Base-by-base conservation (phyloP, 176 grass and related monocot species). In the Musa acuminata region DNA sequence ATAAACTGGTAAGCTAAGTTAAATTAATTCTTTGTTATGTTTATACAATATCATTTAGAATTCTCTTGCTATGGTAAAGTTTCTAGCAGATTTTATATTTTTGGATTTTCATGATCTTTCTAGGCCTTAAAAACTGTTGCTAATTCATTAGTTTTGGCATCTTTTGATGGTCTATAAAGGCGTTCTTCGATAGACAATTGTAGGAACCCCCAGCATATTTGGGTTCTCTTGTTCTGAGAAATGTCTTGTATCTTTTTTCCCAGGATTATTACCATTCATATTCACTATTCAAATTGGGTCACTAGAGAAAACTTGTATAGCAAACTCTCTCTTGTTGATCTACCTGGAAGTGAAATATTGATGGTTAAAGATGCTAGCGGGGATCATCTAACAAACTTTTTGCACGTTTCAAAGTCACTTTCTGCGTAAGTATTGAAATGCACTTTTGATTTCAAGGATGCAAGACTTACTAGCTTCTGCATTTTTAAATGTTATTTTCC, bases 251-350 rank as follows among this genome's bases (percentile, higher is more conserved):
- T 82, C 13, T 54, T 71, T 86, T 81, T 76, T 10, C 20, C 11
- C 90, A 98, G 94, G 90, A 91, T 98, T 68, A 66, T 98, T 81
- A 93, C 90, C 52, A 98, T 98, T 76, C 94, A 93, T 82, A 89
- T 98, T 80, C 94, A 98, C 82, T 89, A 89, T 72, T 85, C 84
- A 73, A 98, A 98, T 80, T 82, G 67, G 23, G 75, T 97, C 62
- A 93, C 87, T 16, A 84, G 90, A 75, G 94, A 93, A 85, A 90
- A 87, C 76, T 64, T 82, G 19, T 93, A 91, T 74, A 97, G 94
- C 85, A 97, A 97, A 75, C 87, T 97, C 58, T 97, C 90, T 85
- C 75, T 97, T 67, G 86, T 97, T n/a, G 94, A 97, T 88, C 88
- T 97, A 71, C 90, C 94, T 73, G 83, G 85, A 77, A 97, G 94